Base-by-base conservation (phyloP, 345 rosid genomes). In the Erucastrum elatum region DNA sequence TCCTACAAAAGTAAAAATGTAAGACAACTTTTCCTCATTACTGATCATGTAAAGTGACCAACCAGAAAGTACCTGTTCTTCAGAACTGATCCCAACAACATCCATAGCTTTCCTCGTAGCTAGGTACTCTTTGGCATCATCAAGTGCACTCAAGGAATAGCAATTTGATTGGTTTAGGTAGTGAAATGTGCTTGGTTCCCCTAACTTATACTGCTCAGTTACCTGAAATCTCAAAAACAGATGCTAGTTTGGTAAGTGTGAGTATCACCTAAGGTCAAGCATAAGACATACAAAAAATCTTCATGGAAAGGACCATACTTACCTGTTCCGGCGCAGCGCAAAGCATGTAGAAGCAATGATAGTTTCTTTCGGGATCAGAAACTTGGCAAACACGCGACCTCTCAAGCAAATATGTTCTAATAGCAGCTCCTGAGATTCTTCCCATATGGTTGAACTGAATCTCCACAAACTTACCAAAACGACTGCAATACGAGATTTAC, bases 331-430 rank as follows among this genome's bases (percentile, higher is more conserved):
- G 96, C 35, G 97, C 99, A 77, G 96, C 92, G 82, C 99, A 95
- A 75, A 95, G 96, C 98, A 95, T 93, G 82, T 95, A 95, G 82
- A 95, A 95, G 84, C 99, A 95, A 73, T 95, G 99, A 71, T 95
- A 95, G 82, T 95, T 95, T 85, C 99, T 89, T 86, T 95, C 99
- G 31, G 96, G 98, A 81, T 95, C 97, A 84, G 99, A 95, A 74
- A 95, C 90, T 87, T 95, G 99, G 78, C 99, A 95, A 83, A 95
- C 99, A 49, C 99, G 93, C 39, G 99, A 95, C 70, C 99, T 87
- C 88, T 95, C 99, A 15, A 95, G 87, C 79, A 95, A 82, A 80
- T 95, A 95, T 76, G 99, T 95, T 82, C 99, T 88, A 79, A 95
- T 87, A 30, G 98, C 98, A 81, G 99, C 99, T 78, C 99, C 99